Evolutionary conservation across 257 asterid species (phyloP).

Genomic region (Lithospermum erythrorhizon): DNA sequence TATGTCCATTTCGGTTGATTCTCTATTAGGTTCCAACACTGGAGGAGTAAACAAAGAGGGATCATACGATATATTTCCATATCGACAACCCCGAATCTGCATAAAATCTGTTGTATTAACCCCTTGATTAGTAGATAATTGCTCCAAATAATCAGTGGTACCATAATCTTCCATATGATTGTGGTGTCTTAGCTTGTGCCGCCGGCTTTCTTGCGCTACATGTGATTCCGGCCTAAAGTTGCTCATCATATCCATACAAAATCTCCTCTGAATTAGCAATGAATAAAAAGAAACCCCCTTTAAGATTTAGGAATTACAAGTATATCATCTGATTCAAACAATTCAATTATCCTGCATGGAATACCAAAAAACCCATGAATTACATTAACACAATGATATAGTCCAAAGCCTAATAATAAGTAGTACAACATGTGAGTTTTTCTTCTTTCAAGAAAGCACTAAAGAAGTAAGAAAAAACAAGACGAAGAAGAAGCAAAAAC

Average conservation of each 20-base stretch:
- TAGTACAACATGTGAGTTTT: neutral
- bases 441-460: neutral
- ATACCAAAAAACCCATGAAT: neutral
- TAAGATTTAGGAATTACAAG: too few relatives aligned
- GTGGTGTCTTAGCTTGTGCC: constrained; percentile 48
- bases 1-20: neutral
- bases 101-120: constrained; percentile 8
- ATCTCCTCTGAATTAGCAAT: too few relatives aligned
- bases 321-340: neutral
- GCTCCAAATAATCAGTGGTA: constrained; percentile 12
- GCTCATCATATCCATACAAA: constrained; percentile 20
- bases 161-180: constrained; percentile 17
- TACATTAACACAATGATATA: too few relatives aligned
- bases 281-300: neutral
- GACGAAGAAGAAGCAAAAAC: neutral
- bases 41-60: constrained; percentile 7
- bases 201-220: constrained; percentile 68
- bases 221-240: constrained; percentile 40
- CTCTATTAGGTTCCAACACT: constrained; percentile 12
- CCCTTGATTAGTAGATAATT: constrained; percentile 10
- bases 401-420: too few relatives aligned
- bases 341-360: neutral
- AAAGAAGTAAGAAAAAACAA: neutral
- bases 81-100: constrained; percentile 18
- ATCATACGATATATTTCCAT: constrained; percentile 24